These are phyloP conservation scores for Hypoxylon trugodes DNA, from an alignment of 495 filamentous ascomycete genomes.

Conservation along the genomic window DNA sequence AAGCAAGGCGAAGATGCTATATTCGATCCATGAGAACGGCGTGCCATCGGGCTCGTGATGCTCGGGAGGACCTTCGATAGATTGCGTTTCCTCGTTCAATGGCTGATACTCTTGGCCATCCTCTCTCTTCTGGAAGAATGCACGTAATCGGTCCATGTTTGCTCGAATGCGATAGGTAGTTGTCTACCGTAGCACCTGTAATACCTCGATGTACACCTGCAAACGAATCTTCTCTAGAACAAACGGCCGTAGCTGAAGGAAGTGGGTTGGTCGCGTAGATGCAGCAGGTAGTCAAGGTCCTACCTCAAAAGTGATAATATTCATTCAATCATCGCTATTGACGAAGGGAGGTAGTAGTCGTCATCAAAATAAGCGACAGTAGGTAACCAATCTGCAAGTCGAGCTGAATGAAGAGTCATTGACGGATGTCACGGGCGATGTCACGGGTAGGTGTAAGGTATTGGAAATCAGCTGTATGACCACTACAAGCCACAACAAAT, in stretches of 20 bases:
- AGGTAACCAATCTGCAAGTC: not conserved
- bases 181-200: not conserved
- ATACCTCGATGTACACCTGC: slow-evolving; percentile 5
- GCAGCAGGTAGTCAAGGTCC: slow-evolving; percentile 19
- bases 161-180: slow-evolving; percentile 12
- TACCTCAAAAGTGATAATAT: slow-evolving; percentile 15
- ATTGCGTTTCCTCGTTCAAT: slow-evolving; percentile 54
- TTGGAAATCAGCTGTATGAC: not conserved
- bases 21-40: slow-evolving; percentile 81
- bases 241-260: slow-evolving; percentile 1
- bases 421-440: slow-evolving; percentile 31
- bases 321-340: slow-evolving; percentile 25
- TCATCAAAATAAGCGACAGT: not conserved
- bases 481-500: slow-evolving; percentile 23
- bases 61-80: slow-evolving; percentile 38
- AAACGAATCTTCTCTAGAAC: not conserved
- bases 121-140: slow-evolving; percentile 51
- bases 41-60: slow-evolving; percentile 37
- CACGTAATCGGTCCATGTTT: slow-evolving; percentile 59
- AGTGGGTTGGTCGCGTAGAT: not conserved
- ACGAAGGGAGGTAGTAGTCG: slow-evolving; percentile 4
- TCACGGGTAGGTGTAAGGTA: not conserved
- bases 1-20: slow-evolving; percentile 83
- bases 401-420: slow-evolving; percentile 19
- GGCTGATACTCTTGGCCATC: slow-evolving; percentile 66